A percentile compares a stretch with the other conserved stretches of the same genome.
Evolutionary conservation across 495 filamentous ascomycete genomes (phyloP).

Genomic region (Hypoxylon perforatum): DNA sequence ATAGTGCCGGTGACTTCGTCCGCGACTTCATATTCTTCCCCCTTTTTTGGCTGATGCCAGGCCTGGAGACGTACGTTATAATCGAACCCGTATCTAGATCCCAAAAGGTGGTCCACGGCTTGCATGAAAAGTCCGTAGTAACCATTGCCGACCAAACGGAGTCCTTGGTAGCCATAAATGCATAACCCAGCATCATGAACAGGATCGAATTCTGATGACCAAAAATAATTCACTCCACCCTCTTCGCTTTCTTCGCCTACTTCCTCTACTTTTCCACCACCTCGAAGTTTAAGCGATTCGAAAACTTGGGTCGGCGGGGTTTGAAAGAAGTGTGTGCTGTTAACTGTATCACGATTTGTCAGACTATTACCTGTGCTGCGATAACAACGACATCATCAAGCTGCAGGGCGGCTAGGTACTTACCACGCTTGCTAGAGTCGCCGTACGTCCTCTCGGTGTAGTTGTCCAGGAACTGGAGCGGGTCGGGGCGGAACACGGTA

Average conservation of each 20-base stretch:
- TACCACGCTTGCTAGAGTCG: constrained; percentile 10
- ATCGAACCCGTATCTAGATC: constrained; percentile 11
- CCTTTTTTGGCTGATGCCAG: constrained; percentile 10
- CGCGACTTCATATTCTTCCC: not conserved
- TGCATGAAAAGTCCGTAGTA: constrained; percentile 4
- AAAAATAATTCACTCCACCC: no score
- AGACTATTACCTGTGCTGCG: no score
- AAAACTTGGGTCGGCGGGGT: constrained; percentile 1
- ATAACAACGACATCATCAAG: not conserved
- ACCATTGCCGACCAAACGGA: not conserved
- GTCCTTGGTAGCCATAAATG: constrained; percentile 32
- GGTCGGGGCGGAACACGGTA: not conserved
- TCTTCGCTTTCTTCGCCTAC: no score
- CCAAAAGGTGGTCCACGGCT: constrained; percentile 23
- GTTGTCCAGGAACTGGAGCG: constrained; percentile 30
- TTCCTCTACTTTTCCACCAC: constrained; percentile 22
- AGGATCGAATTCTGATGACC: no score
- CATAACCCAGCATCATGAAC: not conserved
- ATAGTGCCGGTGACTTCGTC: constrained; percentile 15
- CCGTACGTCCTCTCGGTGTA: constrained; percentile 19
- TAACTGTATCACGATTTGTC: not conserved
- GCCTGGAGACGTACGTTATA: constrained; percentile 31
- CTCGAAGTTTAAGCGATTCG: constrained; percentile 35
- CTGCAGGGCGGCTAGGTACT: not conserved
- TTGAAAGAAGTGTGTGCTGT: not conserved